Evolutionary conservation across 352 stramenopile genomes (phyloP).

Genomic region (Thalassiosira delicatula): DNA sequence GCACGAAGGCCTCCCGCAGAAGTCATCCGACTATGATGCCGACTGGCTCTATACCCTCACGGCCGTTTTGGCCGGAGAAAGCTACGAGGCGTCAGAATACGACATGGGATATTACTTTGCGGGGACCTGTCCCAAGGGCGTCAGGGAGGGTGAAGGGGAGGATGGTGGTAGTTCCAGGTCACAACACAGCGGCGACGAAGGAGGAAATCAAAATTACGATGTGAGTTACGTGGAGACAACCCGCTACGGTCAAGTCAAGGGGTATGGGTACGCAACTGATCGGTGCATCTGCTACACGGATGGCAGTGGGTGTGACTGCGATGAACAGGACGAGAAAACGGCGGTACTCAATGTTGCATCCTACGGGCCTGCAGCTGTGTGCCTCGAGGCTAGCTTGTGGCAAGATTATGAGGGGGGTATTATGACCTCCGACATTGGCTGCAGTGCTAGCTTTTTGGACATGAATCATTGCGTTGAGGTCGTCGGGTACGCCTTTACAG

Average conservation of each 20-base stretch:
- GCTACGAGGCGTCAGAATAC: constrained; percentile 47
- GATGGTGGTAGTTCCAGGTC: constrained; percentile 45
- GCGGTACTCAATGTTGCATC: constrained; percentile 80
- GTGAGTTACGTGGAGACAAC: constrained; percentile 13
- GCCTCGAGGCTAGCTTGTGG: constrained; percentile 78
- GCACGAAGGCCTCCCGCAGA: constrained; percentile 87
- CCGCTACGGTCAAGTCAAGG: constrained; percentile 78
- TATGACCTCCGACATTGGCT: constrained; percentile 82
- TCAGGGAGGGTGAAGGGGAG: constrained; percentile 34
- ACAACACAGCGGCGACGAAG: no score
- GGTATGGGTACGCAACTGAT: constrained; percentile 83
- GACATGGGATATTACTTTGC: constrained; percentile 61
- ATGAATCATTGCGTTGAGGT: constrained; percentile 97
- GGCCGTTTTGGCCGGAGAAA: constrained; percentile 57
- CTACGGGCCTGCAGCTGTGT: constrained; percentile 81
- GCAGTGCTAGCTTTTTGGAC: constrained; percentile 90
- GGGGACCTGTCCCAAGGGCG: constrained; percentile 64
- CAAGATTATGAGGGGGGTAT: constrained; percentile 82
- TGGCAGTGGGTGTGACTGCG: constrained; percentile 78
- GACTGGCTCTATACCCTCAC: constrained; percentile 75
- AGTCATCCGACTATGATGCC: constrained; percentile 87
- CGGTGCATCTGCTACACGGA: constrained; percentile 82
- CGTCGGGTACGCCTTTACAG: constrained; percentile 91
- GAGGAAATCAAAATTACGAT: constrained; percentile 41
- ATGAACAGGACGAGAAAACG: constrained; percentile 78